phyloP scores from a whole-genome alignment of 169 alveolate species.

The Besnoitia besnoiti region DNA sequence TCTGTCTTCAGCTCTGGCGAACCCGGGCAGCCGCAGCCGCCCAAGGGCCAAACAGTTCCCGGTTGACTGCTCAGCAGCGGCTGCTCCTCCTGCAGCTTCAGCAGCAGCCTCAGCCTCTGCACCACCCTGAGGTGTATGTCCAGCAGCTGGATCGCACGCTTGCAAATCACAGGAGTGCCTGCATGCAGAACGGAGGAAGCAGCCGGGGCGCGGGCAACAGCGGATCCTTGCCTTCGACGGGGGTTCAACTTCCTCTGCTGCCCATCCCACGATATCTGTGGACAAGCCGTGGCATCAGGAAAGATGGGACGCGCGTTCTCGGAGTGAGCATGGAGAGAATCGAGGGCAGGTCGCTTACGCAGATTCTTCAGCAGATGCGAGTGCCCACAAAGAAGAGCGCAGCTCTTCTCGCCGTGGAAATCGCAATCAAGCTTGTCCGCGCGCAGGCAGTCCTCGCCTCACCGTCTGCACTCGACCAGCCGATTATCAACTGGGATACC shows the following conservation, averaged over 20 bases:
- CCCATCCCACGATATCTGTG: constrained; percentile 76
- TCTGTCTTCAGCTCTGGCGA: constrained; percentile 69
- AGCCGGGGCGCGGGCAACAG: constrained; percentile 19
- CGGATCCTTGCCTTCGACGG: neutral
- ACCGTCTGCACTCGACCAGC: constrained; percentile 63
- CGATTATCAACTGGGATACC: constrained; percentile 80
- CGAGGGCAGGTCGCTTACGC: constrained; percentile 75
- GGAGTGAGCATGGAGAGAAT: constrained; percentile 80
- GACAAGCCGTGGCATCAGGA: constrained; percentile 70
- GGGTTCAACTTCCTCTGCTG: constrained; percentile 50
- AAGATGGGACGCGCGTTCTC: constrained; percentile 67
- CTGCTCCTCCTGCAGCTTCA: constrained; percentile 58
- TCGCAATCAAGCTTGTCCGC: constrained; percentile 72
- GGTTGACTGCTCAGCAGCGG: constrained; percentile 34
- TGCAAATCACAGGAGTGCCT: neutral
- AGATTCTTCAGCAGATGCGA: constrained; percentile 72
- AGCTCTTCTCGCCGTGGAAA: constrained; percentile 71
- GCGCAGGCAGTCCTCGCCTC: constrained; percentile 69
- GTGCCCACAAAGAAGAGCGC: constrained; percentile 65
- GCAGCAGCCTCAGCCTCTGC: constrained; percentile 33
- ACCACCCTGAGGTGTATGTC: constrained; percentile 60
- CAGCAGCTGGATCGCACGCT: constrained; percentile 54
- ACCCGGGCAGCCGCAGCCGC: constrained; percentile 55
- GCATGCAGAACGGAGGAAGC: neutral
- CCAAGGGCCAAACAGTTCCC: neutral